A percentile compares a stretch with the other conserved stretches of the same genome.
Conservation (phyloP, 139 green algal genomes). For the Chlorella sp. region DNA sequence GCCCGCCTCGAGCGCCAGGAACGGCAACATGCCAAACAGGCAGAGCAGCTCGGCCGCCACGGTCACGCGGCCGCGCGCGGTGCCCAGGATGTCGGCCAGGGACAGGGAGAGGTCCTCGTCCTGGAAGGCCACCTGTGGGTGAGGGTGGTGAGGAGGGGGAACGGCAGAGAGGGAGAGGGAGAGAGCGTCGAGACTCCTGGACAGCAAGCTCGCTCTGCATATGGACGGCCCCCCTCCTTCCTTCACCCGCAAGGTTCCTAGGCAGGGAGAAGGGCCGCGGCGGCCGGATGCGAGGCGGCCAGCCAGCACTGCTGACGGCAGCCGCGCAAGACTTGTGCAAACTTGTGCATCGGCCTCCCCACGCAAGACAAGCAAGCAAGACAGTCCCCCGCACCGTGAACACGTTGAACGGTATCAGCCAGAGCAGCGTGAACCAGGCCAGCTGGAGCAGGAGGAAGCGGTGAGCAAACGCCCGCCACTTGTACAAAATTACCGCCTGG, state of each 20-base stretch:
- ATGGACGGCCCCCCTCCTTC: not conserved
- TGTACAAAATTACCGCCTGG: conserved; percentile 40
- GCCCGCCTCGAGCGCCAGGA: conserved; percentile 46
- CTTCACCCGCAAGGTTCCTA: not conserved
- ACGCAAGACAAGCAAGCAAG: conserved; percentile 42
- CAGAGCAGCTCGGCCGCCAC: conserved; percentile 32
- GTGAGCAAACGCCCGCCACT: conserved; percentile 44
- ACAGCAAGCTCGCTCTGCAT: not conserved
- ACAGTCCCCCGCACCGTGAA: no score
- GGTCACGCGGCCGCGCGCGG: conserved; percentile 26
- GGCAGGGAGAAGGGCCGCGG: not conserved
- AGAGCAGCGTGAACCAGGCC: conserved; percentile 34
- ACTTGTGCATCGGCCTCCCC: not conserved
- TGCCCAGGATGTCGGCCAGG: conserved; percentile 39
- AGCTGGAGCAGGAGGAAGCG: conserved; percentile 38
- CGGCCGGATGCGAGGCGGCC: no score
- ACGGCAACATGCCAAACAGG: conserved; percentile 54
- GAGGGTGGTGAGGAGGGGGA: not conserved
- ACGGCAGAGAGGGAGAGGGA: not conserved
- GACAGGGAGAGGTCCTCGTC: conserved; percentile 37
- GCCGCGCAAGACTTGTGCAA: not conserved
- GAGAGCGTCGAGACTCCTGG: not conserved
- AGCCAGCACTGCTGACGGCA: not conserved
- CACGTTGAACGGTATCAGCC: conserved; percentile 48
- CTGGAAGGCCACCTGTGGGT: conserved; percentile 18